Evolutionary conservation across 768 basidiomycete genomes (phyloP).

Genomic region (Mycena galopus): DNA sequence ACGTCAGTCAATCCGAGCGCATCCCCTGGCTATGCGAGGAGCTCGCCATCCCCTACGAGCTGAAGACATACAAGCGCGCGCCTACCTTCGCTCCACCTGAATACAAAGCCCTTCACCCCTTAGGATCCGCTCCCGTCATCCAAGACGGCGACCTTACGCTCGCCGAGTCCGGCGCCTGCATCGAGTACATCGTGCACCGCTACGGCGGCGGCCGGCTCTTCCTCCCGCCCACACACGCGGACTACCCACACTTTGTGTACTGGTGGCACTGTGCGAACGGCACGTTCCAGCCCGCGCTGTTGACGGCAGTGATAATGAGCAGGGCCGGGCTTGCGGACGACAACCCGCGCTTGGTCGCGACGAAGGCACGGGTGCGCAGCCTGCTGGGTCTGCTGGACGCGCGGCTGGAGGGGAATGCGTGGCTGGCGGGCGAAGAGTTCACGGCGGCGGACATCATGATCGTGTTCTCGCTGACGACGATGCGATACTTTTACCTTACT

Average conservation of each 20-base stretch:
- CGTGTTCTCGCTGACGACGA: not conserved
- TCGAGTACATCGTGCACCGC: slow-evolving; percentile 1
- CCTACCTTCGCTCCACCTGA: not conserved
- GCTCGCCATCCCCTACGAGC: not conserved
- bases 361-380: not conserved
- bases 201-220: not conserved
- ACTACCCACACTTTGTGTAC: not conserved
- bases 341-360: not conserved
- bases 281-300: not conserved
- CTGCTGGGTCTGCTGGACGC: not conserved
- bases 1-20: not conserved
- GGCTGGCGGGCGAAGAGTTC: not conserved
- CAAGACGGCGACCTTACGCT: not conserved
- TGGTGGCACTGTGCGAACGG: slow-evolving; percentile 4
- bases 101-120: slow-evolving; percentile 1
- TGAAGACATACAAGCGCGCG: not conserved
- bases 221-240: not conserved
- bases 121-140: not conserved
- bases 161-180: slow-evolving; percentile 4
- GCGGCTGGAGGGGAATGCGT: not conserved
- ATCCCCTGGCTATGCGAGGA: slow-evolving; percentile 2
- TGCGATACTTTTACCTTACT: not conserved
- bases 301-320: not conserved
- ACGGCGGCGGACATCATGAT: not conserved
- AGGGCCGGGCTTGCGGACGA: not conserved